A percentile compares a stretch with the other conserved stretches of the same genome.
Conservation (phyloP, 2,329 filamentous ascomycete species). For the Hypoxylon sp. region DNA sequence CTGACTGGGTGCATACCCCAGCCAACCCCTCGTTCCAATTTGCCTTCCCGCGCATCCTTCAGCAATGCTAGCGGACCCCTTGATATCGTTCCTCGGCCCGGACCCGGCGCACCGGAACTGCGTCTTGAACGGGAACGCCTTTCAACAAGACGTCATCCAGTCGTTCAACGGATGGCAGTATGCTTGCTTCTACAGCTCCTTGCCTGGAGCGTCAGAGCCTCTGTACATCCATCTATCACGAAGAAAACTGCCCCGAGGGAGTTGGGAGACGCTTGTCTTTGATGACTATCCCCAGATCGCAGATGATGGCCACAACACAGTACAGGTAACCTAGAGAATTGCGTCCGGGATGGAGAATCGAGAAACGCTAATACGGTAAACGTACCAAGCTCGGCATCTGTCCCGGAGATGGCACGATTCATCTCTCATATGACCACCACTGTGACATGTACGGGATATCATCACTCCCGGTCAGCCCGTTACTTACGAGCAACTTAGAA, state of each 20-base stretch:
- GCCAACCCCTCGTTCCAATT: neutral
- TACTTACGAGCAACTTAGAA: conserved; percentile 26
- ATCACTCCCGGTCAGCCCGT: neutral
- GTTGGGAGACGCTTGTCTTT: conserved; percentile 57
- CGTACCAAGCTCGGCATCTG: conserved; percentile 54
- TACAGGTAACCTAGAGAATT: conserved; percentile 48
- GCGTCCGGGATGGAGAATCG: neutral
- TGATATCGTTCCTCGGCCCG: conserved; percentile 45
- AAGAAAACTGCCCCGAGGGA: conserved; percentile 49
- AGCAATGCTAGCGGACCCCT: conserved; percentile 44
- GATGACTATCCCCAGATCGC: conserved; percentile 58
- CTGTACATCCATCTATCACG: conserved; percentile 56
- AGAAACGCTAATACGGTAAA: conserved; percentile 18
- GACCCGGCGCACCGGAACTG: conserved; percentile 49
- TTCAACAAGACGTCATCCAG: conserved; percentile 58
- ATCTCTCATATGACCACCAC: conserved; percentile 61
- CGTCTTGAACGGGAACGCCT: conserved; percentile 56
- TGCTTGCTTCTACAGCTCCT: conserved; percentile 53
- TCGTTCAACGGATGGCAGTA: conserved; percentile 59
- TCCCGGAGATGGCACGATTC: conserved; percentile 59
- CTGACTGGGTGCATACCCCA: neutral
- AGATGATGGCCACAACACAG: conserved; percentile 61
- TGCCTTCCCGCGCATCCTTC: neutral
- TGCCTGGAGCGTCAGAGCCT: conserved; percentile 42
- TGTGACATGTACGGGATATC: conserved; percentile 47